Evolutionary conservation across 2,329 filamentous ascomycete genomes (phyloP), one percentile per base, ranked within the genome.

Genomic region (Penicillium rolfsii): DNA sequence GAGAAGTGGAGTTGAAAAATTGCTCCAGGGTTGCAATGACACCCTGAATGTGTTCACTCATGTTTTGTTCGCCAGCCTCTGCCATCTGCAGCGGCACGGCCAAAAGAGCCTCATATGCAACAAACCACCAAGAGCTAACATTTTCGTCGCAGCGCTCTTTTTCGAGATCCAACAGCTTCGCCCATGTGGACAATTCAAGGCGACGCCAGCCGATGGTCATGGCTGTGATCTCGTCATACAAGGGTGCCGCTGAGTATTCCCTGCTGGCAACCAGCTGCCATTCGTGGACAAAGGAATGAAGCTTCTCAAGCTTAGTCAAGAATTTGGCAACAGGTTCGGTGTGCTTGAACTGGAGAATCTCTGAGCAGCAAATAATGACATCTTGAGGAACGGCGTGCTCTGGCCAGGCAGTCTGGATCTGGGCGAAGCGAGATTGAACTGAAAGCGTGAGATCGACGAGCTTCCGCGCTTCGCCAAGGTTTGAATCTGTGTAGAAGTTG

Each of bases 261-360:
- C 87, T 87, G 79, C 91, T 96, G 3, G 94, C 93, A 77, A 97
- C 93, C 45, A 90, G 88, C 74, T 99, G 93, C 95, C 95, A 99
- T 76, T 98, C 93, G 64, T 97, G 89, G 52, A 99, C 86, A 66
- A 89, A 88, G 0, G 83, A 84, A 76, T 98, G 91, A 4, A 99
- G 82, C 65, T 94, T 92, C 76, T 99, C 96, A 3, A 95, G 84
- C 72, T 90, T 91, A 1, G 90, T 91, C 55, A 99, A 85, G 59
- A 96, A 87, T 70, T 90, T 93, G 1, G 93, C 93, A 4, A 99
- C 82, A 0, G 95, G 93, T 58, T 97, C 93, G 1, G 86, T 85
- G 68, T 97, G 88, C 24, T 86, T 83, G 68, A 97, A 86, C 57
- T 89, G 84, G 1, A 96, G 82, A 0, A 96, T 82, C 66, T 90